Conservation (phyloP, 2,329 filamentous ascomycete species). For the Apiospora marii region DNA sequence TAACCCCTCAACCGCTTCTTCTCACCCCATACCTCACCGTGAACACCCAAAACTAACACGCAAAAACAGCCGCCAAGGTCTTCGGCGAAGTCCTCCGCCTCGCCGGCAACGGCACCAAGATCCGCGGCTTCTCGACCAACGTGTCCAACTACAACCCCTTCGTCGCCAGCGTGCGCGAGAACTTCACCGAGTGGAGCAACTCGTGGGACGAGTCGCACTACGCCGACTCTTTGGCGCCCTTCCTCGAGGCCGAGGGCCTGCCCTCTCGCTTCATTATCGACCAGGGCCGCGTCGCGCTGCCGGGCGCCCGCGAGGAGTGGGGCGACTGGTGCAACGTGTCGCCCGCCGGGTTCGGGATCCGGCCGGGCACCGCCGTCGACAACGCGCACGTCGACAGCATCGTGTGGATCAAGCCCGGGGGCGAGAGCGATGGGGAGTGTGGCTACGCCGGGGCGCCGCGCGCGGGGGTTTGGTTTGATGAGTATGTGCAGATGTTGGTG, state of each 20-base stretch:
- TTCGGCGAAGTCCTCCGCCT: slow-evolving; percentile 59
- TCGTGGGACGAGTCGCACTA: slow-evolving; percentile 67
- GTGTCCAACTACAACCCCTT: slow-evolving; percentile 64
- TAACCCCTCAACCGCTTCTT: background rate
- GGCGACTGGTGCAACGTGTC: slow-evolving; percentile 70
- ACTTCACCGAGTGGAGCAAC: slow-evolving; percentile 50
- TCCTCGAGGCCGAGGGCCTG: slow-evolving; percentile 60
- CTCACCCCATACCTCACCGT: too few species aligned
- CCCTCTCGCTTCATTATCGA: slow-evolving; percentile 47
- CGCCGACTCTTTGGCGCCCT: slow-evolving; percentile 70
- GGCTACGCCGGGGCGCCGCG: slow-evolving; percentile 71
- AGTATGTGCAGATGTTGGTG: slow-evolving; percentile 65
- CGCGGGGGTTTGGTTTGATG: slow-evolving; percentile 75
- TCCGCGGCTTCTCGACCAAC: slow-evolving; percentile 65
- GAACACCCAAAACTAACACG: too few species aligned
- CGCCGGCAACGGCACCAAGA: slow-evolving; percentile 57
- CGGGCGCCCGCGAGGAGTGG: slow-evolving; percentile 57
- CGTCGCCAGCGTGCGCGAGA: background rate
- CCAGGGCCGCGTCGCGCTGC: slow-evolving; percentile 37
- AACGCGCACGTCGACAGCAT: slow-evolving; percentile 64
- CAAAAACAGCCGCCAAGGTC: slow-evolving; percentile 46
- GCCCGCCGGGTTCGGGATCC: slow-evolving; percentile 64
- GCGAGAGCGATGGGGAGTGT: slow-evolving; percentile 54
- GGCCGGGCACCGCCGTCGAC: slow-evolving; percentile 62
- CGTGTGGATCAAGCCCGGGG: slow-evolving; percentile 70